Base-by-base conservation (phyloP, 805 yeast species). In the Metschnikowia sp. region DNA sequence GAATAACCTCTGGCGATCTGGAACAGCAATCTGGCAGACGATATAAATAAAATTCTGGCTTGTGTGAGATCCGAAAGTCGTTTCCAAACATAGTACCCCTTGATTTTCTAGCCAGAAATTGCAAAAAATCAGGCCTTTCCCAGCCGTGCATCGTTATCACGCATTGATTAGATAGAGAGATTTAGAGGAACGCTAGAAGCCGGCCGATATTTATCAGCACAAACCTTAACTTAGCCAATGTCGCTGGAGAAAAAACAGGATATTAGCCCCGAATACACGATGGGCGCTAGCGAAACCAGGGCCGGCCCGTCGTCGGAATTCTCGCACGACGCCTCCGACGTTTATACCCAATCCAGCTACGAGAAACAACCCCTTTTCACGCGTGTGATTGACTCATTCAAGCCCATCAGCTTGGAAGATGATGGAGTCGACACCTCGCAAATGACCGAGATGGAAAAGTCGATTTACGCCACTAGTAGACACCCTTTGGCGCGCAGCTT, bases 401-500 rank as follows among this genome's bases (percentile, higher is more conserved):
- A 63, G 48, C 74, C 73, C 10, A 61, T 68, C 38, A 47, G 69
- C 47, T 57, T 70, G 37, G 74, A 68, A 39, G 70, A 66, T 3
- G 65, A 61, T 11, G 63, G 76, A 64, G 7, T 78, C 64, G 61
- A 78, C 66, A 55, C 68, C 34, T 52, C 70, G 10, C 58, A 58
- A 31, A 61, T 74, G 68, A 67, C 72, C 13, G 68, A 64, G 28
- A 53, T 64, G 44, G 77, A 74, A 53, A 69, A 63, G 57, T 60
- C 74, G 34, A 61, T 68, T 37, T 59, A 64, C 47, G 74, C 74
- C 32, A 62, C 74, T 6, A 65, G 75, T 38, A 65, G 68, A 45
- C 74, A 79, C 65, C 74, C 71, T 8, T 65, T 71, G 69, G 68
- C 66, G 37, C 63, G 79, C 54, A 70, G 74, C 32, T 65, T 78